Conservation (phyloP, 2,329 filamentous ascomycete species). For the Spiromastix sp. region DNA sequence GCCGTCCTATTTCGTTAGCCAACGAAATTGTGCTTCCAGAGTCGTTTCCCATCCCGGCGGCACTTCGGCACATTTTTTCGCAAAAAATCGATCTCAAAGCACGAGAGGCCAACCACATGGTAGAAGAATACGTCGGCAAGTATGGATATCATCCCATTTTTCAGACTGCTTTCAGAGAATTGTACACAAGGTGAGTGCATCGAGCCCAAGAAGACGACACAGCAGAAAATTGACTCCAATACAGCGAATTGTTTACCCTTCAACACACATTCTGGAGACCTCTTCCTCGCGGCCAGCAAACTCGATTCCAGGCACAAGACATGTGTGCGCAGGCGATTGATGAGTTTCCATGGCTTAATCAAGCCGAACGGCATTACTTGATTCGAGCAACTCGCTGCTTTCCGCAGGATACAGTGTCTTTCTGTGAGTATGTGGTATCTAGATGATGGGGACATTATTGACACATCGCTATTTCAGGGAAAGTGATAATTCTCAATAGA, state of each 20-base stretch:
- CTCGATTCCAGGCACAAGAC: constrained; percentile 12
- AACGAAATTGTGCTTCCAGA: constrained; percentile 5
- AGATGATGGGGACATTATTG: background rate
- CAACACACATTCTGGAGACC: constrained; percentile 15
- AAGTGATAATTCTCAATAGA: constrained; percentile 13
- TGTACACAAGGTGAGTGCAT: constrained; percentile 18
- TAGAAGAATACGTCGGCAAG: constrained; percentile 10
- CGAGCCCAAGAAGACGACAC: background rate
- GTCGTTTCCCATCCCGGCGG: background rate
- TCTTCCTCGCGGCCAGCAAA: constrained; percentile 12
- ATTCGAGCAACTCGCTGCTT: constrained; percentile 11
- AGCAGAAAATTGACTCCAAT: background rate
- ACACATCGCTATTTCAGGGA: constrained; percentile 12
- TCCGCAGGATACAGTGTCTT: constrained; percentile 14
- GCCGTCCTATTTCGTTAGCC: constrained; percentile 12
- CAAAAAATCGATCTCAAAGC: constrained; percentile 13
- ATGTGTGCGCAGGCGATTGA: constrained; percentile 17
- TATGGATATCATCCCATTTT: constrained; percentile 17
- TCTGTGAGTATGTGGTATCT: constrained; percentile 16
- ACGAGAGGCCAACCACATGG: constrained; percentile 15
- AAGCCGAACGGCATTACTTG: constrained; percentile 13
- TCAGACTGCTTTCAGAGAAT: constrained; percentile 18
- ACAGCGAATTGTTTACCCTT: constrained; percentile 6
- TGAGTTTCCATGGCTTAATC: constrained; percentile 11
- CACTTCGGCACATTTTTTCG: constrained; percentile 9